Evolutionary conservation across 1,284 basidiomycete genomes (phyloP).

Genomic region (Marasmius fiardii): DNA sequence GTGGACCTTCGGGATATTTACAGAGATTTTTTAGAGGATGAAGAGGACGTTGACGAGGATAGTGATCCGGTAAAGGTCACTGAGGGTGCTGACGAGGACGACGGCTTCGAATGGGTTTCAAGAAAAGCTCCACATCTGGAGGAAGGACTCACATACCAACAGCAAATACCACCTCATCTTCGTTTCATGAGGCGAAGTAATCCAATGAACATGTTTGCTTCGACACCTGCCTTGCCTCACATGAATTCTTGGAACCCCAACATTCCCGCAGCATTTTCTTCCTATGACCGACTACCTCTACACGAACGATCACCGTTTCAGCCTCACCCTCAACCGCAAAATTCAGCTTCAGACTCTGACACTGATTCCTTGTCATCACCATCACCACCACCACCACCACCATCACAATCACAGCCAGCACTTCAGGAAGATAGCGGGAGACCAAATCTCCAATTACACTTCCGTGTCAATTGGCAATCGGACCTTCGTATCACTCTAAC

Average conservation of each 20-base stretch:
- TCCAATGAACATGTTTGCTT: constrained; percentile 53
- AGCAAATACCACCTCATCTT: constrained; percentile 66
- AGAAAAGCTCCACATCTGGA: constrained; percentile 56
- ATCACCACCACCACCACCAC: constrained; percentile 20
- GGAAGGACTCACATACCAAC: constrained; percentile 53
- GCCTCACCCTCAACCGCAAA: background rate
- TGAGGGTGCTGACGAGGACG: constrained; percentile 50
- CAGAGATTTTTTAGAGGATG: constrained; percentile 86
- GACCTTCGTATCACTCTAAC: constrained; percentile 80
- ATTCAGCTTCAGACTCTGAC: background rate
- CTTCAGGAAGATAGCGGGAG: constrained; percentile 22
- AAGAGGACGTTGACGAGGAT: constrained; percentile 58
- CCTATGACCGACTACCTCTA: background rate
- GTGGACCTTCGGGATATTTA: constrained; percentile 93
- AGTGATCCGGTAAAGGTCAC: constrained; percentile 50
- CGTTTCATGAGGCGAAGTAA: constrained; percentile 56
- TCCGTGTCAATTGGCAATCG: constrained; percentile 74
- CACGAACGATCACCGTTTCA: constrained; percentile 28
- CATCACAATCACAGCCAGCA: constrained; percentile 4
- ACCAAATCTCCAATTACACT: constrained; percentile 74
- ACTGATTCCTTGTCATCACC: constrained; percentile 10
- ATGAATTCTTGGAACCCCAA: constrained; percentile 47
- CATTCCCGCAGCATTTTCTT: background rate
- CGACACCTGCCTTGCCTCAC: constrained; percentile 46
- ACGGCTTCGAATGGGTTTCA: constrained; percentile 79